A percentile compares a stretch with the other conserved stretches of the same genome.
Evolutionary conservation across 2,329 filamentous ascomycete species (phyloP).

Genomic region (Exophiala alcalophila): DNA sequence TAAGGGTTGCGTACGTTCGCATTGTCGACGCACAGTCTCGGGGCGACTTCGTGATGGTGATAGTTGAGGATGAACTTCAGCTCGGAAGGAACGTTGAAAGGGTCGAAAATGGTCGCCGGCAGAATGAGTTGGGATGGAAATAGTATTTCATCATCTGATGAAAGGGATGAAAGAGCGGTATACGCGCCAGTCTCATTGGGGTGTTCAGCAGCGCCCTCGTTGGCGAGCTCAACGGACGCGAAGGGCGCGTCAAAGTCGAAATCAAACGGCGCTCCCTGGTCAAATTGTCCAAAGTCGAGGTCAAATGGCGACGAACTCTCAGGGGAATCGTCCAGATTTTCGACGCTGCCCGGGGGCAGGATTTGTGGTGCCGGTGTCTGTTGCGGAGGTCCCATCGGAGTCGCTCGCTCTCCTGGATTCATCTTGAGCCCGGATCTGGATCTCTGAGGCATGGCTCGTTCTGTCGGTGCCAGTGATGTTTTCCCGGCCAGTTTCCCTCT

Average conservation of each 20-base stretch:
- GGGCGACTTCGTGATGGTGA: slow-evolving; percentile 13
- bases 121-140: not conserved
- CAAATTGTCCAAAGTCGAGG: not conserved
- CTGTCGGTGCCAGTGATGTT: slow-evolving; percentile 2
- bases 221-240: too few relatives aligned
- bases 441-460: not conserved
- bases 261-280: not conserved
- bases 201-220: not conserved
- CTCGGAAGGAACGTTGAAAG: slow-evolving; percentile 8
- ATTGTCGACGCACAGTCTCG: slow-evolving; percentile 6
- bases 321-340: not conserved
- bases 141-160: not conserved
- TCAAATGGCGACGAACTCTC: not conserved
- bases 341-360: too few relatives aligned
- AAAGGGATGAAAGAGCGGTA: too few relatives aligned
- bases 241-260: not conserved
- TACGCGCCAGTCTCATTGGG: too few relatives aligned
- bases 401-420: not conserved
- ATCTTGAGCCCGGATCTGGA: not conserved
- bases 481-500: slow-evolving; percentile 13
- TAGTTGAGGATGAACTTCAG: slow-evolving; percentile 13
- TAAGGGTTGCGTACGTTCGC: slow-evolving; percentile 6
- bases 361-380: not conserved
- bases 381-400: too few relatives aligned
- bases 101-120: not conserved